These are phyloP conservation scores for Aspergillus saccharolyticus DNA, from an alignment of 495 filamentous ascomycete genomes.

Conservation along the genomic window DNA sequence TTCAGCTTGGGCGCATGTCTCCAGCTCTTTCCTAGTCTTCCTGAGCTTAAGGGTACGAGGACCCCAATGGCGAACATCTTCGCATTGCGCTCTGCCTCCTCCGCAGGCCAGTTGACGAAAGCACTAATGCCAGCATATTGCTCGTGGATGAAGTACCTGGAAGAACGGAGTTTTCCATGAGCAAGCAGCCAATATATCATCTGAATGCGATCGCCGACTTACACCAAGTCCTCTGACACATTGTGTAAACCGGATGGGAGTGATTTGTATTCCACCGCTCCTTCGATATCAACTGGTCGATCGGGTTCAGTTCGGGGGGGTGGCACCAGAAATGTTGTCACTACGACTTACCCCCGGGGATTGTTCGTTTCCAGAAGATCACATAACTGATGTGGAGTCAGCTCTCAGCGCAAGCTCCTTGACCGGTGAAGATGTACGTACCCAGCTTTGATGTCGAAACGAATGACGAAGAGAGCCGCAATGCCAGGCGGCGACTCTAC, in stretches of 20 bases:
- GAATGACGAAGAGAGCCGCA: conserved; percentile 77
- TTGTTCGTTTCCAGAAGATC: conserved; percentile 76
- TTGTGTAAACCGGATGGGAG: conserved; percentile 90
- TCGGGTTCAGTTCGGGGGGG: conserved; percentile 20
- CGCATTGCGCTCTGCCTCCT: conserved; percentile 75
- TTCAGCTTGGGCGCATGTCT: conserved; percentile 74
- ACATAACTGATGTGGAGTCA: conserved; percentile 53
- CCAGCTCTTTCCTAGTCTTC: conserved; percentile 85
- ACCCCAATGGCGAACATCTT: conserved; percentile 88
- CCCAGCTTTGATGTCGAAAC: conserved; percentile 81
- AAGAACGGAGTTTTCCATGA: neutral
- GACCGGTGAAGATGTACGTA: conserved; percentile 32
- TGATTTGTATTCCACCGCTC: conserved; percentile 89
- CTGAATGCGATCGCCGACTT: conserved; percentile 17
- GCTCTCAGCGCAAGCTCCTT: conserved; percentile 16
- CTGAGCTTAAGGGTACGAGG: conserved; percentile 80
- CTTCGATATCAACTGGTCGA: conserved; percentile 68
- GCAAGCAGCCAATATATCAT: neutral
- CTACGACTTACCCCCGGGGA: conserved; percentile 49
- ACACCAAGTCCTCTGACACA: conserved; percentile 81
- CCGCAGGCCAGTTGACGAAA: conserved; percentile 79
- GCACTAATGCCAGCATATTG: conserved; percentile 86
- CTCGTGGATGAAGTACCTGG: conserved; percentile 81
- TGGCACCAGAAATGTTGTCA: conserved; percentile 6
- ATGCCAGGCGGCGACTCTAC: conserved; percentile 58